A percentile compares a stretch with the other conserved stretches of the same genome.
These are phyloP conservation scores for Apiospora rasikravindrae DNA, from an alignment of 2,329 filamentous ascomycete genomes.

Conservation along the genomic window DNA sequence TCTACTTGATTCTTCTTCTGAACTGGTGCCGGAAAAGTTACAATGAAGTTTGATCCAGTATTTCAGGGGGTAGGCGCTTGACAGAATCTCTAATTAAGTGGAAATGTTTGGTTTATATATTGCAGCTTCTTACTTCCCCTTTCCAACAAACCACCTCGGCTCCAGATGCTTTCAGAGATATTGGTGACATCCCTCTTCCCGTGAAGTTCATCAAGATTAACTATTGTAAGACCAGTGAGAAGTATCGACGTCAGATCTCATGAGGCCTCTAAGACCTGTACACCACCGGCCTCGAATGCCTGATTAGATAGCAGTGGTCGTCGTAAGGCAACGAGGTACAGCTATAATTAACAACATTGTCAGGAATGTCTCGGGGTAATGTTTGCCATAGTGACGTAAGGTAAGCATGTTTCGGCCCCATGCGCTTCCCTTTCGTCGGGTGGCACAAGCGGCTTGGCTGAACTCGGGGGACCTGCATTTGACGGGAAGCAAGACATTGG, in stretches of 20 bases:
- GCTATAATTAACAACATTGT: not conserved
- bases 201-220: not conserved
- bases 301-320: not conserved
- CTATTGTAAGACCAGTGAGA: not conserved
- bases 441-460: constrained; percentile 1
- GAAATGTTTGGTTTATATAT: not conserved
- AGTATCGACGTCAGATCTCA: not conserved
- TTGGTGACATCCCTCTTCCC: not conserved
- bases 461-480: constrained; percentile 11
- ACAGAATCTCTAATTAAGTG: not conserved
- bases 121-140: not conserved
- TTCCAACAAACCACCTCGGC: not conserved
- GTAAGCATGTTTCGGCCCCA: constrained; percentile 11
- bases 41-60: not conserved
- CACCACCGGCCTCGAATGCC: not conserved
- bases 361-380: not conserved
- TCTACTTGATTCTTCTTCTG: not conserved
- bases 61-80: not conserved
- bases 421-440: not conserved
- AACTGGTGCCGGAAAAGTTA: not conserved
- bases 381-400: constrained; percentile 16
- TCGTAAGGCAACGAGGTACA: not conserved
- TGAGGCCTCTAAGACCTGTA: not conserved
- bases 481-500: not conserved
- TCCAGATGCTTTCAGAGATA: not conserved